Percentiles rank a stretch among this genome's conserved stretches.
phyloP scores from a whole-genome alignment of 2,329 filamentous ascomycete species.

The Fusarium sp. region DNA sequence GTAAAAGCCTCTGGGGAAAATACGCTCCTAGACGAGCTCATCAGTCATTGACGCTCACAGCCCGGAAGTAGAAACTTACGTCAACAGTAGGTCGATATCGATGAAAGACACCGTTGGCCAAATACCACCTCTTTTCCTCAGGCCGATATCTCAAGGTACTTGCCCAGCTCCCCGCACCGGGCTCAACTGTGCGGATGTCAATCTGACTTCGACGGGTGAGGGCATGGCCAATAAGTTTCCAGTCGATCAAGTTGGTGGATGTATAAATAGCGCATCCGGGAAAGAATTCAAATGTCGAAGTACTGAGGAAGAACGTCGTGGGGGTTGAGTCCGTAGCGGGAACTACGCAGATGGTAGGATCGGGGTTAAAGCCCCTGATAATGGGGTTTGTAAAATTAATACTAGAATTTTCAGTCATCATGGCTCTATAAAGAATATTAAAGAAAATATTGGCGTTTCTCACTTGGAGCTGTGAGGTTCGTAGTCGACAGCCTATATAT shows the following conservation, averaged over 20 bases:
- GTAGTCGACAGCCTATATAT: neutral
- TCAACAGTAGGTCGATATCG: slow-evolving; percentile 54
- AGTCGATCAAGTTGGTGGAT: slow-evolving; percentile 63
- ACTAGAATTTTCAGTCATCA: slow-evolving; percentile 4
- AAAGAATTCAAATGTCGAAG: slow-evolving; percentile 72
- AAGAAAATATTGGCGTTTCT: neutral
- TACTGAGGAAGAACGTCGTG: slow-evolving; percentile 65
- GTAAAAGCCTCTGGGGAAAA: slow-evolving; percentile 65
- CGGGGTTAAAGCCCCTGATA: slow-evolving; percentile 70
- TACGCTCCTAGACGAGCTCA: slow-evolving; percentile 48
- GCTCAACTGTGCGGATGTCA: slow-evolving; percentile 62
- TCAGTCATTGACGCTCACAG: neutral
- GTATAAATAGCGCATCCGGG: slow-evolving; percentile 71
- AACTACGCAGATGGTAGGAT: slow-evolving; percentile 62
- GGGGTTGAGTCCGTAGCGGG: slow-evolving; percentile 45
- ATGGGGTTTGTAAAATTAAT: slow-evolving; percentile 61
- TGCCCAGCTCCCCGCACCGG: slow-evolving; percentile 62
- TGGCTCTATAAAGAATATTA: neutral
- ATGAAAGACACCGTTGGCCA: slow-evolving; percentile 58
- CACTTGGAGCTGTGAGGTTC: neutral
- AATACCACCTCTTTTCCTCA: slow-evolving; percentile 55
- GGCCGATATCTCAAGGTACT: slow-evolving; percentile 58
- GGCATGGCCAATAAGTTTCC: slow-evolving; percentile 64
- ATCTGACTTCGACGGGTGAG: slow-evolving; percentile 62
- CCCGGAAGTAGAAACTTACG: slow-evolving; percentile 18